Evolutionary conservation across 1,284 basidiomycete genomes (phyloP), one percentile per base, ranked within the genome.

Genomic region (Cutaneotrichosporon sp.): DNA sequence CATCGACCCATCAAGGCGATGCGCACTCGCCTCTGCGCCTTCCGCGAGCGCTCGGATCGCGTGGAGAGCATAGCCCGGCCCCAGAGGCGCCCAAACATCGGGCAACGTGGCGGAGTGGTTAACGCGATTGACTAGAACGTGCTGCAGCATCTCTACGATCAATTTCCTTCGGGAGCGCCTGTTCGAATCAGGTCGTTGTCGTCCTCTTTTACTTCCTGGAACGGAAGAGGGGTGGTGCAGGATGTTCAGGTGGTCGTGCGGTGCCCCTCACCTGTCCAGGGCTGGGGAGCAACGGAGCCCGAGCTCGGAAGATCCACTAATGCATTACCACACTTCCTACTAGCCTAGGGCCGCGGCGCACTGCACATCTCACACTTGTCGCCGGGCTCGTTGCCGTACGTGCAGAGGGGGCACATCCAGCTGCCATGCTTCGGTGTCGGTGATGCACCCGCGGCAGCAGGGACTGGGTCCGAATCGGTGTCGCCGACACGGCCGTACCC

Each of bases 121-220:
- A 42, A 42, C 38, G 38, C 38, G 38, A 42, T 42, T 42, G 38
- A 42, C 38, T 42, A 42, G 38, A 42, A 42, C 18, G 38, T 42
- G 38, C 38, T 42, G 38, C 38, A 20, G 34, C 34, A 42, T 16
- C 38, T n/a, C 38, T 42, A 42, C 18, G 38, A 42, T 42, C 38
- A 42, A 42, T 42, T 42, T 42, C 38, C 38, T 42, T 42, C 38
- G 38, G 38, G 38, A 42, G 38, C 38, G 38, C 38, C 38, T 42
- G 38, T 42, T 42, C 38, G 11, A 42, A 42, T 42, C 38, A 42
- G 38, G 38, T 42, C 38, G 38, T n/a, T 42, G 38, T 42, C 38
- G 38, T 8, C 6, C 18, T n/a, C 18, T 42, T 42, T 42, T 42
- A n/a, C 38, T 42, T 16, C n/a, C n/a, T 42, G 11, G 18, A 1